Evolutionary conservation across 139 green algal species (phyloP).

Genomic region (Dunaliella sp.): DNA sequence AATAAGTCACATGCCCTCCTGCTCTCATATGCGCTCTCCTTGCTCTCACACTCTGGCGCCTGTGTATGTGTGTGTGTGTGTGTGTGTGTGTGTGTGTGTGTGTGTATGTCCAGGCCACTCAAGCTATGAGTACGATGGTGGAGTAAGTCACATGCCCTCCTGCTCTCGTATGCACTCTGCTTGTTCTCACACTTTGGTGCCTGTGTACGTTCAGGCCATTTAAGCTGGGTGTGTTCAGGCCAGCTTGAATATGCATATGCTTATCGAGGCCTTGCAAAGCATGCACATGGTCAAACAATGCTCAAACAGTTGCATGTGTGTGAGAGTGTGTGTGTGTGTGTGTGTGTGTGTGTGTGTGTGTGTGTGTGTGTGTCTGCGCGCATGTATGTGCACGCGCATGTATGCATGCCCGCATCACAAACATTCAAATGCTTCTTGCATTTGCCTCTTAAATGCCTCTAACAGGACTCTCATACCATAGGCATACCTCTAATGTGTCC

Average conservation of each 20-base stretch:
- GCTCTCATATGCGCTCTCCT: background rate
- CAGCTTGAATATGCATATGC: too few species aligned
- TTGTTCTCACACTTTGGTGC: background rate
- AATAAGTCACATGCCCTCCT: background rate
- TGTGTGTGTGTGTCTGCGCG: background rate
- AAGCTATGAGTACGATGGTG: too few species aligned
- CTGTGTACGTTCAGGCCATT: too few species aligned
- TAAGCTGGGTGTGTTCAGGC: too few species aligned
- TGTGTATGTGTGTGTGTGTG: background rate
- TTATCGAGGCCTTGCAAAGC: too few species aligned
- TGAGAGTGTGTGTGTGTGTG: background rate
- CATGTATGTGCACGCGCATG: background rate
- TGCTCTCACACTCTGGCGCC: background rate
- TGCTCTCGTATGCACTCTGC: background rate
- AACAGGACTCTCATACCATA: too few species aligned
- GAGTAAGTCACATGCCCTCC: background rate
- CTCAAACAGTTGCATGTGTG: too few species aligned
- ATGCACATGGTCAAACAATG: too few species aligned
- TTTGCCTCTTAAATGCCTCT: too few species aligned
- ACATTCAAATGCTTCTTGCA: too few species aligned
- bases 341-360: background rate
- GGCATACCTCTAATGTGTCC: too few species aligned
- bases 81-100: background rate
- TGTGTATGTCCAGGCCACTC: too few species aligned
- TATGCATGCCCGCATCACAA: background rate